Evolutionary conservation across 177 flowering plant species (phyloP).

Genomic region (Tripterygium wilfordii): DNA sequence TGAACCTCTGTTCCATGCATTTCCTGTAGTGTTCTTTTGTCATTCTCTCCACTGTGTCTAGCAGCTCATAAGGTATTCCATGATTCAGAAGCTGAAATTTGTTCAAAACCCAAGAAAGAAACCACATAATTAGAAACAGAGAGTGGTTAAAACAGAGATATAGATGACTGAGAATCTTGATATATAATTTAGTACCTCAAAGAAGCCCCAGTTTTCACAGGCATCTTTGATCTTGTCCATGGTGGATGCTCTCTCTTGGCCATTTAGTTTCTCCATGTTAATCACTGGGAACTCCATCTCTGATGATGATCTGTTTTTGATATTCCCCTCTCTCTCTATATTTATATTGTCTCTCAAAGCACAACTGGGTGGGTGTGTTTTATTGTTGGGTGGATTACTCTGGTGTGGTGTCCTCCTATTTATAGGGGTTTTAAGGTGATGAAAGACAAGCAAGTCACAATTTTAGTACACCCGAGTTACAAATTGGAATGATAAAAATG

Average conservation of each 20-base stretch:
- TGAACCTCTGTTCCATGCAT: conserved; percentile 59
- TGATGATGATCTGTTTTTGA: not conserved
- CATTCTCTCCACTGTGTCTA: conserved; percentile 55
- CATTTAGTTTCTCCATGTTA: conserved; percentile 55
- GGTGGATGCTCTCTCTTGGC: conserved; percentile 41
- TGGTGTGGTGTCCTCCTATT: too few relatives aligned
- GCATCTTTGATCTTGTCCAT: conserved; percentile 60
- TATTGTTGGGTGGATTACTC: too few relatives aligned
- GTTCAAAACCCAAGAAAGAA: not conserved
- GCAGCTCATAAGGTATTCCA: conserved; percentile 42
- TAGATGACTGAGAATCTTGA: too few relatives aligned
- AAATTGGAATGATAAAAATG: too few relatives aligned
- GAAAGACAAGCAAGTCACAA: too few relatives aligned
- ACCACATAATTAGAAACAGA: not conserved
- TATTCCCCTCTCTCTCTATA: conserved; percentile 1
- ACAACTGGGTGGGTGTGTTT: too few relatives aligned
- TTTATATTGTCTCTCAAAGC: too few relatives aligned
- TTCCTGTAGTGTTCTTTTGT: conserved; percentile 60
- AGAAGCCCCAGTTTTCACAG: conserved; percentile 85
- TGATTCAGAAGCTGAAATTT: conserved; percentile 47
- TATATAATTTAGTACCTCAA: too few relatives aligned
- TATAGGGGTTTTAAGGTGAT: too few relatives aligned
- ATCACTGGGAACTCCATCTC: conserved; percentile 61
- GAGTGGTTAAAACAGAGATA: too few relatives aligned
- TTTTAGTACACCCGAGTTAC: too few relatives aligned